A percentile compares a stretch with the other conserved stretches of the same genome.
These are phyloP conservation scores for Cymodocea nodosa DNA, from an alignment of 116 monocot species.

Conservation along the genomic window DNA sequence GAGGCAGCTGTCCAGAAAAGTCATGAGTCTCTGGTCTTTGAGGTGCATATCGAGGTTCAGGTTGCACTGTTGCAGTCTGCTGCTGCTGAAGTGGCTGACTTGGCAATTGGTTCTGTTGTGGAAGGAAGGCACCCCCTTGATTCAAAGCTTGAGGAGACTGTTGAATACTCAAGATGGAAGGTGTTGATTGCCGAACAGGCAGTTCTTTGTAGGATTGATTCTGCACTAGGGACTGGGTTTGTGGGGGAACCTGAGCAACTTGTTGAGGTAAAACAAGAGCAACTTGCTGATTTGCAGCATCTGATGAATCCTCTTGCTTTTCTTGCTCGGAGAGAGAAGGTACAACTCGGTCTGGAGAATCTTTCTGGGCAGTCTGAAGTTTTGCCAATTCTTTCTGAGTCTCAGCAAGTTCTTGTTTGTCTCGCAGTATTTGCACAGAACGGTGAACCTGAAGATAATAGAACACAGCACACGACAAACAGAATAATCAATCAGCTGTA, in stretches of 20 bases:
- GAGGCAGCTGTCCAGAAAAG: conserved; percentile 13
- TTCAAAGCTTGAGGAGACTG: conserved; percentile 27
- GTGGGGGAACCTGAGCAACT: conserved; percentile 8
- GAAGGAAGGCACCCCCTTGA: conserved; percentile 36
- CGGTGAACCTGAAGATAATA: conserved; percentile 51
- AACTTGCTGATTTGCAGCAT: conserved; percentile 51
- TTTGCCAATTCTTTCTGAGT: conserved; percentile 76
- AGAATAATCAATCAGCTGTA: too few relatives aligned
- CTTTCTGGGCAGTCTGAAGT: conserved; percentile 52
- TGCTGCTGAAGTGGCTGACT: conserved; percentile 11
- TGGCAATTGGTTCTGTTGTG: conserved; percentile 11
- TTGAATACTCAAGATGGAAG: conserved; percentile 16
- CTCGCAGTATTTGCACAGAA: conserved; percentile 79
- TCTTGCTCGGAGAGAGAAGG: conserved; percentile 24
- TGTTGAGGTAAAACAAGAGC: conserved; percentile 52
- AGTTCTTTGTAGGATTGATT: conserved; percentile 20
- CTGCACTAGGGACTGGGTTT: conserved; percentile 16
- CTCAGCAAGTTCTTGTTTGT: conserved; percentile 87
- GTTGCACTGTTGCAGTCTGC: conserved; percentile 1
- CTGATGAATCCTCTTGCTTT: conserved; percentile 20
- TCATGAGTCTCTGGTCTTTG: conserved; percentile 28
- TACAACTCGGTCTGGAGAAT: conserved; percentile 23
- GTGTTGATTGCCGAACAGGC: conserved; percentile 22
- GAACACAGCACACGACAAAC: too few relatives aligned
- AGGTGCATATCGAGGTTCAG: conserved; percentile 23